Evolutionary conservation across 2,329 filamentous ascomycete species (phyloP), one percentile per base, ranked within the genome.

Genomic region (Hirsutella rhossiliensis): DNA sequence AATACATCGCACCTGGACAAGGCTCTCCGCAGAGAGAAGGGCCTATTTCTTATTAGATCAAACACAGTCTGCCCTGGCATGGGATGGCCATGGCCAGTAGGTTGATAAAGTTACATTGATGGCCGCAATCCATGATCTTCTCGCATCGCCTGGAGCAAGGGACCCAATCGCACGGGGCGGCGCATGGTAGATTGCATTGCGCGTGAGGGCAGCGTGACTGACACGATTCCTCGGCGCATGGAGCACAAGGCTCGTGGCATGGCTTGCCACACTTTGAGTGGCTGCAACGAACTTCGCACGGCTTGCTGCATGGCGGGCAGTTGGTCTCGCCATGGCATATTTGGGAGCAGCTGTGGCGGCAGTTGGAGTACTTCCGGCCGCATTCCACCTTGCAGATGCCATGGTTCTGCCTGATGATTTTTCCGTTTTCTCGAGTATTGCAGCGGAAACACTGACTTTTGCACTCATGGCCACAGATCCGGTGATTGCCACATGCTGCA

Each of bases 81-180:
- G 23, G 23, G 5, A 27, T 27, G 23, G 9, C 6, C 23, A 27
- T 7, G 23, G 23, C 9, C 23, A 27, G 6, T 3, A 9, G 23
- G 5, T 9, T 27, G 23, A 27, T 27, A 27, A 4, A 52, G 48
- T 52, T 43, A 62, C 76, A 86, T 54, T 67, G 73, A 55, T 85
- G 80, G 1, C 75, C 75, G 52, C 82, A 86, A 0, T 23, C 17
- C 4, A 86, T 57, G 0, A 46, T 15, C 27, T 72, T 64, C 3
- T 62, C 53, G 53, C 82, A 87, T 9, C 81, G 66, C 50, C 68
- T 57, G 2, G 72, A 73, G 55, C 82, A 87, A 1, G 82, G 83
- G 0, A 84, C 54, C 61, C 76, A 72, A 49, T 83, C 66, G 54
- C 82, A 87, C 0, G 82, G 81, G 0, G 74, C 81, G 0, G 78